Evolutionary conservation across 257 asterid species (phyloP).

Genomic region (Capsicum baccatum): DNA sequence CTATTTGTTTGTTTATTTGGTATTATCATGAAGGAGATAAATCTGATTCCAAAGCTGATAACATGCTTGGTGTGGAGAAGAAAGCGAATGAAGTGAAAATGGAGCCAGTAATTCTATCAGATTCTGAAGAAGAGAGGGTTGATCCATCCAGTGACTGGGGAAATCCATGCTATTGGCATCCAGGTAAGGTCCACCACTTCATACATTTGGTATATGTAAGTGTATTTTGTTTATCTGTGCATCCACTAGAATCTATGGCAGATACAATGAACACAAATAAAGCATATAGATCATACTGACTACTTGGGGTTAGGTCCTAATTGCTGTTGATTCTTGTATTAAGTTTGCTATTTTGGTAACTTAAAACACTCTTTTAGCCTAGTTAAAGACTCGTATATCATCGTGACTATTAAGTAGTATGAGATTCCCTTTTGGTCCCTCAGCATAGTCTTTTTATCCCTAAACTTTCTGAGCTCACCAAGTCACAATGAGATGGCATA

Average conservation of each 20-base stretch:
- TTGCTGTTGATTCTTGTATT: not conserved
- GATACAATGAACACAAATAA: not conserved
- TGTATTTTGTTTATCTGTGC: not conserved
- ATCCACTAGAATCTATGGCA: not conserved
- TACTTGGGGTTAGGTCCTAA: not conserved
- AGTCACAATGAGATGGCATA: not conserved
- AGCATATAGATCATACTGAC: not conserved
- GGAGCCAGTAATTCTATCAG: not conserved
- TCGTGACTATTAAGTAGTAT: not conserved
- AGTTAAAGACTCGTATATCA: not conserved
- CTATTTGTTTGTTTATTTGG: conserved; percentile 42
- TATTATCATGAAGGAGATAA: conserved; percentile 65
- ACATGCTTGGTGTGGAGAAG: conserved; percentile 28
- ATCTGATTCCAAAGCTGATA: conserved; percentile 57
- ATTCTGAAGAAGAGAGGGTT: conserved; percentile 4
- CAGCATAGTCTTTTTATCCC: not conserved
- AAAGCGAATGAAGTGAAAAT: not conserved
- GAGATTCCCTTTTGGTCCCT: not conserved
- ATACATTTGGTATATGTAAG: not conserved
- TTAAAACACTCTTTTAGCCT: not conserved
- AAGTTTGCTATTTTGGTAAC: not conserved
- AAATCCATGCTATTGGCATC: not conserved
- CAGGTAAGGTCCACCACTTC: not conserved
- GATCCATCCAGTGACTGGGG: not conserved
- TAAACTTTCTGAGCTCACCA: not conserved